Evolutionary conservation across 805 yeast species (phyloP), one percentile per base, ranked within the genome.

Genomic region (Saturnispora ahearnii): DNA sequence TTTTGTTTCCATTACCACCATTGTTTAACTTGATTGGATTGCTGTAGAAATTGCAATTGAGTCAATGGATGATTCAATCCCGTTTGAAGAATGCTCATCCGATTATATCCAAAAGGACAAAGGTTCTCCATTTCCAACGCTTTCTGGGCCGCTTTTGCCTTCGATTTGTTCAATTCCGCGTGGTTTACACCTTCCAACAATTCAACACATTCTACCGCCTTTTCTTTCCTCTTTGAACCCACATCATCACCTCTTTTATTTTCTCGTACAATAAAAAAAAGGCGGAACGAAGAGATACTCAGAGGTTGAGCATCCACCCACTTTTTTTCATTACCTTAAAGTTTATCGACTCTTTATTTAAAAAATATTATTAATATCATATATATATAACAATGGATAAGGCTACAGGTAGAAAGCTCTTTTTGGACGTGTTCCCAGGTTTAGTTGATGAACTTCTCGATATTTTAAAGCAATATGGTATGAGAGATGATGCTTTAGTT

Each of bases 401-500:
- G 54, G 62, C 56, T 45, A 62, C 62, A 18, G 65, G 73, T 48
- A 82, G 73, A 70, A 69, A 73, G 42, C 78, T 75, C 61, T 86
- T 86, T 62, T 63, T 83, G 51, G 71, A 68, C 21, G 82, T 80
- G 45, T 89, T 91, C 70, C 95, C 91, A 55, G 73, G 73, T 37
- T 68, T 93, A 54, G 96, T 87, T 38, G 77, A 73, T 15, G 99
- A 91, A 62, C 72, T 91, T 56, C 75, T 73, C 50, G 77, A 75
- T 21, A 76, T 81, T 45, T 70, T 87, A 52, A 69, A 67, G 42
- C 71, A 71, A 46, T 87, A 88, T 68, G 87, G 88, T 50, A 85
- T 93, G 81, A 88, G 96, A 30, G 68, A 73, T 48, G 93, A 86
- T 54, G 97, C 96, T 36, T 76, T 85, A 51, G 78, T 77, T 28